A percentile compares a stretch with the other conserved stretches of the same genome.
phyloP scores from a whole-genome alignment of 139 green algal species.

The Gonium pectorale region DNA sequence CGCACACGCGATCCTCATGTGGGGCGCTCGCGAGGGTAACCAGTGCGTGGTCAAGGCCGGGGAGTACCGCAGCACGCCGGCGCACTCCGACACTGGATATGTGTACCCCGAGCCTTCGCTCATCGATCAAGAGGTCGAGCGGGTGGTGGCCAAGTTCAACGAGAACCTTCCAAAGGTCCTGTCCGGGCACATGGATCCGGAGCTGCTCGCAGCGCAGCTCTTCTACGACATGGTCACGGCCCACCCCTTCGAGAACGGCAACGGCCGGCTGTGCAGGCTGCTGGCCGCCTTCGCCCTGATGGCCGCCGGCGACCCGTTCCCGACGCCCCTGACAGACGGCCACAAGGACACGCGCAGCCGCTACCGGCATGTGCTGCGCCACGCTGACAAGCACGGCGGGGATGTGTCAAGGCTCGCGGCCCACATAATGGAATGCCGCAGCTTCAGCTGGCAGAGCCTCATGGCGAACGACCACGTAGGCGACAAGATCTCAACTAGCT shows the following conservation, averaged over 20 bases:
- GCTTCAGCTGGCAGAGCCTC: slow-evolving; percentile 27
- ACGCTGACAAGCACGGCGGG: slow-evolving; percentile 31
- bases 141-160: slow-evolving; percentile 28
- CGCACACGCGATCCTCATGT: slow-evolving; percentile 43
- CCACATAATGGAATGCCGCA: slow-evolving; percentile 48
- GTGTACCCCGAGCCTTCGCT: slow-evolving; percentile 8
- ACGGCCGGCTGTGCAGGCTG: slow-evolving; percentile 47
- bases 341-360: slow-evolving; percentile 31
- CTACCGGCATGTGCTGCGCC: slow-evolving; percentile 39
- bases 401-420: slow-evolving; percentile 3
- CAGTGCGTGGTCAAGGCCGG: slow-evolving; percentile 8
- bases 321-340: slow-evolving; percentile 35
- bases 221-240: slow-evolving; percentile 44
- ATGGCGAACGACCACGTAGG: background rate
- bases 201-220: slow-evolving; percentile 12
- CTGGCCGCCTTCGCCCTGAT: slow-evolving; percentile 29
- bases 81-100: slow-evolving; percentile 42
- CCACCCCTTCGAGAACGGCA: slow-evolving; percentile 52
- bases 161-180: background rate
- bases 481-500: too few species aligned
- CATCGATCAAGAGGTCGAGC: slow-evolving; percentile 4
- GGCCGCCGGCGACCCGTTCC: slow-evolving; percentile 43
- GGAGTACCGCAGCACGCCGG: slow-evolving; percentile 2
- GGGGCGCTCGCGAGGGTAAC: too few species aligned
- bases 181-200: background rate